These are phyloP conservation scores for Salvia rosmarinus DNA, from an alignment of 257 asterid species.

Conservation along the genomic window DNA sequence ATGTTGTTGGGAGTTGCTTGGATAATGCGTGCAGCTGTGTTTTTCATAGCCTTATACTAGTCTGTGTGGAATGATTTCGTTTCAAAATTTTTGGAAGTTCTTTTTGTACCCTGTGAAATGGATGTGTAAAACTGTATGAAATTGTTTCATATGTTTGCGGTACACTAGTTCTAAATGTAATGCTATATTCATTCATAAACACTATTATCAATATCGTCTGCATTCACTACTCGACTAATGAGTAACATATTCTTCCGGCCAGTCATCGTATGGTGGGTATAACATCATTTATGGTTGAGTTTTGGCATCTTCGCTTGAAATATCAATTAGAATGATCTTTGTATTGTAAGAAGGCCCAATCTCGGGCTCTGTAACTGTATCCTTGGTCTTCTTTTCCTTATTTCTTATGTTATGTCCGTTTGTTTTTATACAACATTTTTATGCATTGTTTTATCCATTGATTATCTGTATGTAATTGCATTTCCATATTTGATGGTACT, in stretches of 20 bases:
- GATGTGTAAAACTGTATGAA: constrained; percentile 39
- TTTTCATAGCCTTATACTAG: constrained; percentile 48
- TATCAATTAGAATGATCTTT: too few species aligned
- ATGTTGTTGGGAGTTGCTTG: constrained; percentile 39
- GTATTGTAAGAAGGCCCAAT: too few species aligned
- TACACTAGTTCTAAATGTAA: constrained; percentile 42
- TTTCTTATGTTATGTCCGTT: too few species aligned
- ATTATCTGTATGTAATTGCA: too few species aligned
- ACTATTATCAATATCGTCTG: constrained; percentile 1
- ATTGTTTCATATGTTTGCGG: constrained; percentile 39
- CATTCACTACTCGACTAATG: background rate
- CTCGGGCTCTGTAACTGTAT: too few species aligned
- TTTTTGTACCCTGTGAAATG: constrained; percentile 35
- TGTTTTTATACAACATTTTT: too few species aligned
- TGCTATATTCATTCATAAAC: constrained; percentile 31
- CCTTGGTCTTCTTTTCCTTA: too few species aligned
- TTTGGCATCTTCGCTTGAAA: background rate
- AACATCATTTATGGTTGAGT: background rate
- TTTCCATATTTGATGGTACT: too few species aligned
- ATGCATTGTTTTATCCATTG: too few species aligned
- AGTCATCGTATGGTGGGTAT: background rate
- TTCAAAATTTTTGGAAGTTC: constrained; percentile 30
- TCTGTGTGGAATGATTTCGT: constrained; percentile 44
- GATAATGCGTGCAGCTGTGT: constrained; percentile 57
- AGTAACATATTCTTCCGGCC: background rate